Evolutionary conservation across 371 early-diverging fungal genomes (phyloP), one percentile per base, ranked within the genome.

Genomic region (Lichtheimia hyalospora): DNA sequence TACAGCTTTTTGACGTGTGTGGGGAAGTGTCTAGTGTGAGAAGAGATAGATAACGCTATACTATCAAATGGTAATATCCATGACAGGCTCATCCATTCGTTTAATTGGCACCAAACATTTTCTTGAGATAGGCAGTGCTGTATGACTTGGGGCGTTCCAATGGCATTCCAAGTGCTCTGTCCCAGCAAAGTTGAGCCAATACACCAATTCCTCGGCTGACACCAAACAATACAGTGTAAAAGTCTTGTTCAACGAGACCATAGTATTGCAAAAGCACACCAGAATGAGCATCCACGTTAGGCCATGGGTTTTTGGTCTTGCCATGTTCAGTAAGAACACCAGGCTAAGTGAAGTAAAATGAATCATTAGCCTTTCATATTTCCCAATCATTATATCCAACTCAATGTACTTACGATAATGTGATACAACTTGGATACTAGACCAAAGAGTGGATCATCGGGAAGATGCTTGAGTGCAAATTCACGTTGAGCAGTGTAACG

Each of bases 301-400:
- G 99, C 94, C 94, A 98, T 63, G 99, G 99, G 92, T 98, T 98
- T 93, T 97, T 97, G 89, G 97, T 96, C 91, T 97, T 98, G 67
- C 97, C 99, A 85, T 98, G 99, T 85, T 97, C 96, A 62, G 91
- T 92, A 49, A 98, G 85, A 54, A 97, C 94, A 65, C 90, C 92
- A 21, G 99, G 98, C 72, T 71, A 61, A 25, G n/a, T 53, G 27
- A 51, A 52, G 57, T 27, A 46, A 46, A 8, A 14, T 18, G 46
- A 46, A 10, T 46, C 10, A 46, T 7, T 46, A 2, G 10, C 10
- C 0, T 44, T 4, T 10, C 44, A 27, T 27, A 27, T 27, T 27
- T 27, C 44, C n/a, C 44, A 44, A 44, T 44, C 15, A 4, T 46
- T 8, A 5, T 10, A 18, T 7, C 18, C 6, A 21, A 46, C 10